phyloP scores from a whole-genome alignment of 1,284 basidiomycete genomes.

The Blastosporella zonata region DNA sequence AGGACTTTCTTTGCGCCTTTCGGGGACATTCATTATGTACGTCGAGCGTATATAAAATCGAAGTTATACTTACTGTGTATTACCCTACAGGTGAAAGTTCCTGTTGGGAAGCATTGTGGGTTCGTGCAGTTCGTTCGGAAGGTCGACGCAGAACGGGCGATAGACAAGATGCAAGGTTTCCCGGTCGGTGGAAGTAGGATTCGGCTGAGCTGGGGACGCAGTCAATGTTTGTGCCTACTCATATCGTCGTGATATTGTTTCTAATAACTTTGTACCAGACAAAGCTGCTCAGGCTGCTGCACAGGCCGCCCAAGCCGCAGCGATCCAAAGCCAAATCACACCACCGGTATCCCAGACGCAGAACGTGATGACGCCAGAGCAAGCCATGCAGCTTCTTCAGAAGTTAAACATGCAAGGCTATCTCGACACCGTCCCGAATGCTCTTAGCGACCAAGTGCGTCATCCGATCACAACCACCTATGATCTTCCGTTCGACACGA shows the following conservation, averaged over 20 bases:
- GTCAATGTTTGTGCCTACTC: conserved; percentile 64
- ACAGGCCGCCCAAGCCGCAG: conserved; percentile 73
- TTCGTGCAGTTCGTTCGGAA: conserved; percentile 95
- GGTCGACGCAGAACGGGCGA: conserved; percentile 87
- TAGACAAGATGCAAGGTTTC: conserved; percentile 96
- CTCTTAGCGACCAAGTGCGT: conserved; percentile 19
- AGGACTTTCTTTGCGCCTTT: conserved; percentile 87
- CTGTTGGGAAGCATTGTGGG: conserved; percentile 92
- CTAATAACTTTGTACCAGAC: conserved; percentile 40
- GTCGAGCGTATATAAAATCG: conserved; percentile 23
- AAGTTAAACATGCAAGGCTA: conserved; percentile 51
- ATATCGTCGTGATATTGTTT: neutral
- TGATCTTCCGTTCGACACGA: conserved; percentile 15
- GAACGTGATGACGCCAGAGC: conserved; percentile 54
- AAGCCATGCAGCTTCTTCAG: conserved; percentile 65
- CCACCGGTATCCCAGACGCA: conserved; percentile 23
- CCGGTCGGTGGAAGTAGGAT: conserved; percentile 90
- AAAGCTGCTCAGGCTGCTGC: conserved; percentile 86
- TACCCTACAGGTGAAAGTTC: conserved; percentile 79
- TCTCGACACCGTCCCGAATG: conserved; percentile 25
- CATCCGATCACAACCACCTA: conserved; percentile 19
- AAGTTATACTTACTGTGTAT: conserved; percentile 6
- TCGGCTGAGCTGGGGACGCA: conserved; percentile 89
- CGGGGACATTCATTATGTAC: conserved; percentile 88
- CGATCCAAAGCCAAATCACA: conserved; percentile 46